phyloP scores from a whole-genome alignment of 108 stramenopile genomes.

The Cylindrotheca closterium region DNA sequence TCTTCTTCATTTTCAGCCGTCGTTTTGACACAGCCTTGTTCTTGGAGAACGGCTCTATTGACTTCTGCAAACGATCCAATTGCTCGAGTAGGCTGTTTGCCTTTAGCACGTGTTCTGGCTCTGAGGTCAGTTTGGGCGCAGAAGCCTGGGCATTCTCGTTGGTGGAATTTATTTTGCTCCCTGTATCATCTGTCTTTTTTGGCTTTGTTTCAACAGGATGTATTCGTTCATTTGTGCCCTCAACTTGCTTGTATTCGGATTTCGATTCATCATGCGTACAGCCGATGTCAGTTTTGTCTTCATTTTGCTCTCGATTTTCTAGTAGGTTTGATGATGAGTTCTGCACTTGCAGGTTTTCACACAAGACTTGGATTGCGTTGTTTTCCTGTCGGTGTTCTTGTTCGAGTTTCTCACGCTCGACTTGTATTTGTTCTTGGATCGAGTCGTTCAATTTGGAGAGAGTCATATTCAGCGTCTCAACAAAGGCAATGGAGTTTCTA shows the following conservation, averaged over 20 bases:
- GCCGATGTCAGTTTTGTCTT: background rate
- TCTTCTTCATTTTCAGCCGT: slow-evolving; percentile 80
- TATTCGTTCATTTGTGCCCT: background rate
- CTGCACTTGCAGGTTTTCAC: slow-evolving; percentile 31
- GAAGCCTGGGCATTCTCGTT: too few relatives aligned
- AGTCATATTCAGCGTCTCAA: background rate
- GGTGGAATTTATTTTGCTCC: slow-evolving; percentile 15
- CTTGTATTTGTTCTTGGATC: slow-evolving; percentile 15
- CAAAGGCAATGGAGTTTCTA: too few relatives aligned
- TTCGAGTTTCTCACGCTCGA: slow-evolving; percentile 11
- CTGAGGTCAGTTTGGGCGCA: slow-evolving; percentile 39
- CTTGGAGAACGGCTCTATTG: slow-evolving; percentile 64
- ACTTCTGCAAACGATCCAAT: slow-evolving; percentile 45
- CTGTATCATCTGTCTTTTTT: slow-evolving; percentile 1
- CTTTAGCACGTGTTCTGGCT: slow-evolving; percentile 37
- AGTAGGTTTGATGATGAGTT: slow-evolving; percentile 8
- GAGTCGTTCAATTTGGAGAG: background rate
- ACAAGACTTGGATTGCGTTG: slow-evolving; percentile 3
- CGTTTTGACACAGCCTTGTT: slow-evolving; percentile 50
- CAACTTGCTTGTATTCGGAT: slow-evolving; percentile 5
- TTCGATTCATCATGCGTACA: background rate
- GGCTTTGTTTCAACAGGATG: background rate
- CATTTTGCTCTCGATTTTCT: slow-evolving; percentile 7
- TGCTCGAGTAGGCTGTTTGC: slow-evolving; percentile 56
- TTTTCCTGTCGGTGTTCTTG: slow-evolving; percentile 4